phyloP scores from a whole-genome alignment of 1,139 yeast species.

The Diutina rugosa region DNA sequence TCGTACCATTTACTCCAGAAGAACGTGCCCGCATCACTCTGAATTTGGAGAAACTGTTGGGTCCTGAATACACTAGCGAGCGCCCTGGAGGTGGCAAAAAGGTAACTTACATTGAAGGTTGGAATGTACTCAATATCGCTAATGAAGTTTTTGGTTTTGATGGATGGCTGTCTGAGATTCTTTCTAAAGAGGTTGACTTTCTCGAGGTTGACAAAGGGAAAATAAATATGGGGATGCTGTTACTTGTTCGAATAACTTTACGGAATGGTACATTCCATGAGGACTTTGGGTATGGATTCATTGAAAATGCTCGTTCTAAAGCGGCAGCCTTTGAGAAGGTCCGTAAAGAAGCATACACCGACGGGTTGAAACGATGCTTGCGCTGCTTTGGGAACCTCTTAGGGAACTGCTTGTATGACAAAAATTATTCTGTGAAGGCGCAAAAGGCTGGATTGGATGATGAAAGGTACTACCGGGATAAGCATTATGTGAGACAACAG shows the following conservation, averaged over 20 bases:
- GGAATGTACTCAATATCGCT: slow-evolving; percentile 69
- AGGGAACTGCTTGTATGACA: slow-evolving; percentile 71
- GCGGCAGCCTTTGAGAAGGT: slow-evolving; percentile 73
- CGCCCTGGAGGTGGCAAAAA: slow-evolving; percentile 70
- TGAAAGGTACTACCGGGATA: background rate
- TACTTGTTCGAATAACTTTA: slow-evolving; percentile 57
- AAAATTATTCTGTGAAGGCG: slow-evolving; percentile 46
- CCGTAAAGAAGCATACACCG: slow-evolving; percentile 72
- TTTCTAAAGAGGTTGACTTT: slow-evolving; percentile 55
- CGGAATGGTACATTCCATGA: slow-evolving; percentile 70
- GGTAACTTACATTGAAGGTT: slow-evolving; percentile 68
- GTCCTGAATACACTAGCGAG: slow-evolving; percentile 81
- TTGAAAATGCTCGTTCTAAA: slow-evolving; percentile 58
- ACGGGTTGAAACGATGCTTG: slow-evolving; percentile 64
- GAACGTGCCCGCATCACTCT: slow-evolving; percentile 27
- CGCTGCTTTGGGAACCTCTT: slow-evolving; percentile 71
- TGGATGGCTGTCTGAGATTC: slow-evolving; percentile 70
- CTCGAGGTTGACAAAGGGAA: slow-evolving; percentile 48
- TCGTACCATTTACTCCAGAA: slow-evolving; percentile 8
- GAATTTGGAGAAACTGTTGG: slow-evolving; percentile 50
- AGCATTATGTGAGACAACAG: background rate
- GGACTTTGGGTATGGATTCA: slow-evolving; percentile 72
- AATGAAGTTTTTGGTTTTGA: slow-evolving; percentile 72
- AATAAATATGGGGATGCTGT: slow-evolving; percentile 53
- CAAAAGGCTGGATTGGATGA: slow-evolving; percentile 15